Evolutionary conservation across 768 basidiomycete genomes (phyloP).

Genomic region (Phanerochaete carnosa): DNA sequence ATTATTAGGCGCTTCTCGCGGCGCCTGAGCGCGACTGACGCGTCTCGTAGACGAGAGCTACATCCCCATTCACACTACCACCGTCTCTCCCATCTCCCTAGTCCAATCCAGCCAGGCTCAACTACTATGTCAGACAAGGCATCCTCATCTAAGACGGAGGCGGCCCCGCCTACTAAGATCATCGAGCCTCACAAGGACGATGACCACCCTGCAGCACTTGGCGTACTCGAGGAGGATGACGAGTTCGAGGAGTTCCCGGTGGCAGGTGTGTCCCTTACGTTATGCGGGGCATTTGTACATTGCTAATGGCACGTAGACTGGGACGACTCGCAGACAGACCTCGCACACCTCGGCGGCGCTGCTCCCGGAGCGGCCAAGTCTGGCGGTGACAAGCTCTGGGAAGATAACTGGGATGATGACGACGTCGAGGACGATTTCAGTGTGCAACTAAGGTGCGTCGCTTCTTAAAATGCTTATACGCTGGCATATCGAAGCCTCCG

Average conservation of each 20-base stretch:
- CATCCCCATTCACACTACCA: background rate
- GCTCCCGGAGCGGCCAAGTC: conserved; percentile 75
- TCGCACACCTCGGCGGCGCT: conserved; percentile 72
- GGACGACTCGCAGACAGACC: conserved; percentile 82
- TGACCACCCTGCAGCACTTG: conserved; percentile 62
- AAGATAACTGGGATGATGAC: conserved; percentile 99
- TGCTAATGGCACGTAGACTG: conserved; percentile 52
- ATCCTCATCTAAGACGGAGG: conserved; percentile 25
- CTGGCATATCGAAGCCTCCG: background rate
- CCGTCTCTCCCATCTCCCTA: background rate
- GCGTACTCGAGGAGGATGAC: conserved; percentile 95
- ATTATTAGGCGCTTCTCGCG: background rate
- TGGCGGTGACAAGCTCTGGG: conserved; percentile 92
- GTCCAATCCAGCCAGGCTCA: background rate
- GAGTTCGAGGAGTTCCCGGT: conserved; percentile 93
- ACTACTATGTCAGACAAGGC: conserved; percentile 20
- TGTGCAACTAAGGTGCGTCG: conserved; percentile 81
- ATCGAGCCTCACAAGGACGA: conserved; percentile 27
- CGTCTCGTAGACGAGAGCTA: conserved; percentile 1
- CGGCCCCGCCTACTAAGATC: conserved; percentile 18
- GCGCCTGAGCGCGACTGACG: conserved; percentile 9
- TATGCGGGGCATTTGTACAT: background rate
- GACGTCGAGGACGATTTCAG: conserved; percentile 98
- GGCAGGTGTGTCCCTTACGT: conserved; percentile 56
- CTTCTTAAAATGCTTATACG: background rate